These are phyloP conservation scores for Torulaspora globosa DNA, from an alignment of 1,139 yeast species.

Conservation along the genomic window DNA sequence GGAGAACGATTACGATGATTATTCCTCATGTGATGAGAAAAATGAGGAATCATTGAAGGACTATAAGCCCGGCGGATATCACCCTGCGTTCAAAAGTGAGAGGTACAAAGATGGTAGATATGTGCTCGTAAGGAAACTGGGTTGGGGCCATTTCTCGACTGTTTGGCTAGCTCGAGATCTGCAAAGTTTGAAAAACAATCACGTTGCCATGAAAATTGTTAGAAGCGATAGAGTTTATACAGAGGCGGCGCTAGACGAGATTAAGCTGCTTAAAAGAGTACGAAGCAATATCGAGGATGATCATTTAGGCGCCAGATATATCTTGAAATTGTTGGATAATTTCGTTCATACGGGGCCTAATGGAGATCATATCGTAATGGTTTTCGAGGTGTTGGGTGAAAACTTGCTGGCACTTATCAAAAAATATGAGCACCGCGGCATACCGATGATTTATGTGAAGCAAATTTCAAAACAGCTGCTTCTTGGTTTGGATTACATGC, in stretches of 20 bases:
- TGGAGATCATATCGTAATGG: conserved; percentile 76
- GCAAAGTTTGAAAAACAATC: conserved; percentile 41
- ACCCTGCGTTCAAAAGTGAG: conserved; percentile 73
- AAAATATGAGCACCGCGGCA: conserved; percentile 61
- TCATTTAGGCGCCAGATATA: conserved; percentile 61
- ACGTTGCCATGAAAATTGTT: conserved; percentile 75
- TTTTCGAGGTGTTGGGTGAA: conserved; percentile 78
- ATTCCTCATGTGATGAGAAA: conserved; percentile 40
- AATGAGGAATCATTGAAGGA: conserved; percentile 66
- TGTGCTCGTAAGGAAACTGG: conserved; percentile 61
- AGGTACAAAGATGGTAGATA: conserved; percentile 55
- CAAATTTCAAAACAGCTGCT: conserved; percentile 68
- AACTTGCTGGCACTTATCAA: conserved; percentile 62
- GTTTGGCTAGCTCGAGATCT: conserved; percentile 71
- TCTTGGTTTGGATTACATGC: conserved; percentile 65
- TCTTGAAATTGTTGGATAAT: conserved; percentile 61
- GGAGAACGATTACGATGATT: conserved; percentile 29
- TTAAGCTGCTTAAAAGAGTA: conserved; percentile 43
- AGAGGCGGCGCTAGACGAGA: conserved; percentile 76
- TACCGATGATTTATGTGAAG: conserved; percentile 67
- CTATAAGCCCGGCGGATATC: conserved; percentile 73
- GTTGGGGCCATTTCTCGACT: conserved; percentile 81
- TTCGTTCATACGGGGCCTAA: conserved; percentile 69
- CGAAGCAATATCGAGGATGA: conserved; percentile 29
- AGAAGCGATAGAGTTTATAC: conserved; percentile 67